Evolutionary conservation across 495 filamentous ascomycete genomes (phyloP).

Genomic region (Neurospora cerealis): DNA sequence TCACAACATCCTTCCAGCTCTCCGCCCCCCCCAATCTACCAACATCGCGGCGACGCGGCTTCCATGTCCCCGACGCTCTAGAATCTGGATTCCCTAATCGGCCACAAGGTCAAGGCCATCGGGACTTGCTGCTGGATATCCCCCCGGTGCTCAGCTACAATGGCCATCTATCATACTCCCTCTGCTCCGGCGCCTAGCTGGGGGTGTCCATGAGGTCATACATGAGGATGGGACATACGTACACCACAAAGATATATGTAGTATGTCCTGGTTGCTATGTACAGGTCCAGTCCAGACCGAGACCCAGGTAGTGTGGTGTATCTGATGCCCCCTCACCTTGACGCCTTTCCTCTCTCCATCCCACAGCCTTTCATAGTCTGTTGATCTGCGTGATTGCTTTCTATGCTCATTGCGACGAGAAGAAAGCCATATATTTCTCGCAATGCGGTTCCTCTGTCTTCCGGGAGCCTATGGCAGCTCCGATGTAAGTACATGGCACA

Average conservation of each 20-base stretch:
- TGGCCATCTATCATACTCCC: neutral
- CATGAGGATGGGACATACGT: neutral
- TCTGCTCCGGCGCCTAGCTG: neutral
- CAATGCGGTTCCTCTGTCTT: slow-evolving; percentile 34
- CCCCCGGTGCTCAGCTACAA: neutral
- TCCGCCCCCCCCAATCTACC: neutral
- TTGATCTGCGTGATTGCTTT: neutral
- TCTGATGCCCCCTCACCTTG: neutral
- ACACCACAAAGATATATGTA: neutral
- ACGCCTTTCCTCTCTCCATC: neutral
- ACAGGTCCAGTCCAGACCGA: neutral
- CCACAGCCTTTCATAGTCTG: neutral
- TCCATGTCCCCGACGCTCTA: neutral
- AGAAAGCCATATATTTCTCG: slow-evolving; percentile 3
- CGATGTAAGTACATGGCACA: slow-evolving; percentile 30
- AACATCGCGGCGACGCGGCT: neutral
- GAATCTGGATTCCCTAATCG: neutral
- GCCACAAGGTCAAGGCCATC: neutral
- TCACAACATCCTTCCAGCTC: neutral
- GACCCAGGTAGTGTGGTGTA: neutral
- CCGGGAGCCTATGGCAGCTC: slow-evolving; percentile 41
- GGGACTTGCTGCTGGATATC: neutral
- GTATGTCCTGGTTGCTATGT: neutral
- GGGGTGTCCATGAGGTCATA: neutral
- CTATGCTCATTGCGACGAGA: neutral